Evolutionary conservation across 495 filamentous ascomycete species (phyloP).

Genomic region (Parathielavia appendiculata): DNA sequence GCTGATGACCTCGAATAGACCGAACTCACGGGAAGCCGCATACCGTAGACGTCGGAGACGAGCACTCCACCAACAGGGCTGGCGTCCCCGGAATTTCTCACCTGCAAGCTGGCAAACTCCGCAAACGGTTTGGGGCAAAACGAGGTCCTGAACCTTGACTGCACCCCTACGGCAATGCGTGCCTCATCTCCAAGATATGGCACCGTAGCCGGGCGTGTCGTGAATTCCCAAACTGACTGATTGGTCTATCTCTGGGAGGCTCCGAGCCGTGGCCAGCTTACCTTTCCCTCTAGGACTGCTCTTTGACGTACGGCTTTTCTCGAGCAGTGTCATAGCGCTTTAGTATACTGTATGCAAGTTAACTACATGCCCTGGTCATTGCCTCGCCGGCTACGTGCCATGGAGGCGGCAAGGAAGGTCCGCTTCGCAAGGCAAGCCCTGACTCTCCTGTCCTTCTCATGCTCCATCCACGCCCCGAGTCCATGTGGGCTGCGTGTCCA

Average conservation of each 20-base stretch:
- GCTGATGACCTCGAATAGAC: neutral
- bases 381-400: neutral
- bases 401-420: neutral
- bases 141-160: neutral
- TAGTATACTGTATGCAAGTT: neutral
- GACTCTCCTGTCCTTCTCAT: neutral
- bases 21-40: neutral
- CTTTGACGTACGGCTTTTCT: neutral
- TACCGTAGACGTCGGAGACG: neutral
- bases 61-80: neutral
- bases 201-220: neutral
- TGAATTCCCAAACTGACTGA: neutral
- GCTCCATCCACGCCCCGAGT: neutral
- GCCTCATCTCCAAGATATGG: neutral
- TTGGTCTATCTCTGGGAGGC: slow-evolving; percentile 6
- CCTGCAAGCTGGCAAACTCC: no score
- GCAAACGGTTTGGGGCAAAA: neutral
- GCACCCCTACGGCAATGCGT: neutral
- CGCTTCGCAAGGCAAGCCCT: neutral
- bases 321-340: neutral
- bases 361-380: neutral
- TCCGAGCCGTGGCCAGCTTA: neutral
- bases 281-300: neutral
- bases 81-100: neutral
- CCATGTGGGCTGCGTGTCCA: no score